phyloP scores from a whole-genome alignment of 106 monocot genomes.

The Xerophyta viscosa region DNA sequence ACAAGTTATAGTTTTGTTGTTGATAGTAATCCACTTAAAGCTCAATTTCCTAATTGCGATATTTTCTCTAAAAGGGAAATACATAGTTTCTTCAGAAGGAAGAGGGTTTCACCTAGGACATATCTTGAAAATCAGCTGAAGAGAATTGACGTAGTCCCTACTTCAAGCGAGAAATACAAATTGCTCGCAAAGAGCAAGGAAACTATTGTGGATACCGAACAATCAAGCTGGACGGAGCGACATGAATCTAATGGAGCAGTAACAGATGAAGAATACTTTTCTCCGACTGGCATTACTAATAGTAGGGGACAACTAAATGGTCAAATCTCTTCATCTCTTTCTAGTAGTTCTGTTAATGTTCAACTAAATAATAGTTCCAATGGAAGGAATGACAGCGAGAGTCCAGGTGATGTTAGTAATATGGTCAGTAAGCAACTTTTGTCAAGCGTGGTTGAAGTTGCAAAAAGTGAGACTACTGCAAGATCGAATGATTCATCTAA shows the following conservation, averaged over 20 bases:
- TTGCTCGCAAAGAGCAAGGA: slow-evolving; percentile 9
- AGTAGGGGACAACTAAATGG: slow-evolving; percentile 17
- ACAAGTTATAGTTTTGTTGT: slow-evolving; percentile 11
- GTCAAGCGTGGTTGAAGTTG: slow-evolving; percentile 5
- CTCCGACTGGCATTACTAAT: slow-evolving; percentile 1
- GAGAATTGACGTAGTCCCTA: slow-evolving; percentile 14
- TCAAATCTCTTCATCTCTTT: slow-evolving; percentile 13
- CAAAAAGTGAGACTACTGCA: slow-evolving; percentile 6
- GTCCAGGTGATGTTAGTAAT: slow-evolving; percentile 5
- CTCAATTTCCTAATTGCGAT: slow-evolving; percentile 77
- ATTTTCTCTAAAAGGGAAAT: slow-evolving; percentile 81
- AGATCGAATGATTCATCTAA: slow-evolving; percentile 9
- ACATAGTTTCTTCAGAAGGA: slow-evolving; percentile 45
- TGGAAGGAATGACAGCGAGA: slow-evolving; percentile 9
- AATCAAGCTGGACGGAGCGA: slow-evolving; percentile 7
- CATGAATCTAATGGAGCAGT: slow-evolving; percentile 31
- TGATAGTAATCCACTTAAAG: slow-evolving; percentile 47
- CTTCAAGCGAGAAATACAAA: slow-evolving; percentile 10
- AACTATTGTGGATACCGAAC: slow-evolving; percentile 7
- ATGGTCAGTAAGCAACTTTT: slow-evolving; percentile 10
- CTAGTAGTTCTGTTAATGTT: slow-evolving; percentile 15
- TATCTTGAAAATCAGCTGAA: slow-evolving; percentile 29
- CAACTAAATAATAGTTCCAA: slow-evolving; percentile 8
- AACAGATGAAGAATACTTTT: slow-evolving; percentile 6
- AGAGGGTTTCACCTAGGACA: slow-evolving; percentile 46